Evolutionary conservation across 345 rosid genomes (phyloP), one percentile per base, ranked within the genome.

Genomic region (Euclidium syriacum): DNA sequence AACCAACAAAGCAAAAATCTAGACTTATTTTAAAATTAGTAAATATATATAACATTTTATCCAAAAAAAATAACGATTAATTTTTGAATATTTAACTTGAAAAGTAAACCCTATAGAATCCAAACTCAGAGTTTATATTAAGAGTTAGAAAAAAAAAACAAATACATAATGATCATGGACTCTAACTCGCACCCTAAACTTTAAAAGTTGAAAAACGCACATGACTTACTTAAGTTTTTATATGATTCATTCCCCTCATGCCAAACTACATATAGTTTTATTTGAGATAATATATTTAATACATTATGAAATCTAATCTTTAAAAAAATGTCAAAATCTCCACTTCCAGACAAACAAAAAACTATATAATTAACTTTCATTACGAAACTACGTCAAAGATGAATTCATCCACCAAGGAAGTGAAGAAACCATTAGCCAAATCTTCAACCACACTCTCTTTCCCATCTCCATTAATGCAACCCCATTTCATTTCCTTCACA

Each of bases 391-490:
- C 50, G 64, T 81, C 82, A 22, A 71, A 64, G 7, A 81, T n/a
- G 33, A 82, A 67, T 66, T 85, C 96, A 24, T 82, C 73, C 58
- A 92, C 41, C 76, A 92, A 71, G 17, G 57, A 64, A 33, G 60
- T 67, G 69, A 83, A 81, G 50, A 85, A 44, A 35, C 68, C 75
- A 65, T 14, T 47, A 78, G 81, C 91, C 57, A 87, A 23, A 15
- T 69, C 81, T 49, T 62, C 58, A 42, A 49, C 73, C 39, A 92
- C 50, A 23, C 64, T 70, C 18, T 58, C 62, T 44, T 69, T 30
- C 58, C 54, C 64, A 20, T 79, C 70, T 85, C 83, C 88, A 76
- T 73, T 46, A 27, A 70, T 20, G 22, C 74, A 53, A 30, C 64
- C 58, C 74, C 74, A 70, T 57, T 71, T 50, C 75, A 71, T 71